Evolutionary conservation across 352 stramenopile species (phyloP).

Genomic region (Globisporangium parvum): DNA sequence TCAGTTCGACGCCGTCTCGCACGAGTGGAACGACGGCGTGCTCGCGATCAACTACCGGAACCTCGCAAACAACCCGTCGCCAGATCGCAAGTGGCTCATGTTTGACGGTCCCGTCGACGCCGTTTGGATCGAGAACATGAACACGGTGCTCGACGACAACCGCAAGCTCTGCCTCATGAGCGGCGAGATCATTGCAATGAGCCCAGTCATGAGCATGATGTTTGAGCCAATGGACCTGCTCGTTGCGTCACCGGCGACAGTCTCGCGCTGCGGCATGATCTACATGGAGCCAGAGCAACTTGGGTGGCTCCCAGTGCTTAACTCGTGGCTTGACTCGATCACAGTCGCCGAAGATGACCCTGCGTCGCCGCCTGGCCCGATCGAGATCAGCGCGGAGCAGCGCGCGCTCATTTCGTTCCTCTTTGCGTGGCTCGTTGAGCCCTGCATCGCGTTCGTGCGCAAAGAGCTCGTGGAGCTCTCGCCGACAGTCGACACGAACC

Average conservation of each 20-base stretch:
- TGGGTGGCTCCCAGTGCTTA: conserved; percentile 82
- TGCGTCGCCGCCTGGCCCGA: conserved; percentile 23
- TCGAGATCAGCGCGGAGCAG: conserved; percentile 78
- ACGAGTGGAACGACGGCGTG: conserved; percentile 94
- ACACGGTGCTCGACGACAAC: conserved; percentile 93
- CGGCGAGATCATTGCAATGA: conserved; percentile 95
- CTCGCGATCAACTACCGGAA: conserved; percentile 91
- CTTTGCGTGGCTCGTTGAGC: conserved; percentile 87
- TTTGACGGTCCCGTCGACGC: conserved; percentile 92
- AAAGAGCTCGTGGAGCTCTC: conserved; percentile 85
- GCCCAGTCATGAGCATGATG: conserved; percentile 93
- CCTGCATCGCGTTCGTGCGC: conserved; percentile 83
- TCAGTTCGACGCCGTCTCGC: conserved; percentile 92
- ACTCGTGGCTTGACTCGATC: conserved; percentile 87
- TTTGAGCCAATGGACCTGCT: conserved; percentile 94
- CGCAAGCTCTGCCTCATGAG: conserved; percentile 93
- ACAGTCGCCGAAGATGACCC: conserved; percentile 20
- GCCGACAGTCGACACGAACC: conserved; percentile 87
- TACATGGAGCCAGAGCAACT: conserved; percentile 93
- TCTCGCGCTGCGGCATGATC: conserved; percentile 93
- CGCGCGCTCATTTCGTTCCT: conserved; percentile 63
- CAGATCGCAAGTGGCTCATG: conserved; percentile 89
- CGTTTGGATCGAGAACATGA: conserved; percentile 96
- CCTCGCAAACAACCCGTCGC: conserved; percentile 67
- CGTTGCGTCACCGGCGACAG: conserved; percentile 90